A percentile compares a stretch with the other conserved stretches of the same genome.
Evolutionary conservation across 2,329 filamentous ascomycete species (phyloP).

Genomic region (Sclerotinia spermophila): DNA sequence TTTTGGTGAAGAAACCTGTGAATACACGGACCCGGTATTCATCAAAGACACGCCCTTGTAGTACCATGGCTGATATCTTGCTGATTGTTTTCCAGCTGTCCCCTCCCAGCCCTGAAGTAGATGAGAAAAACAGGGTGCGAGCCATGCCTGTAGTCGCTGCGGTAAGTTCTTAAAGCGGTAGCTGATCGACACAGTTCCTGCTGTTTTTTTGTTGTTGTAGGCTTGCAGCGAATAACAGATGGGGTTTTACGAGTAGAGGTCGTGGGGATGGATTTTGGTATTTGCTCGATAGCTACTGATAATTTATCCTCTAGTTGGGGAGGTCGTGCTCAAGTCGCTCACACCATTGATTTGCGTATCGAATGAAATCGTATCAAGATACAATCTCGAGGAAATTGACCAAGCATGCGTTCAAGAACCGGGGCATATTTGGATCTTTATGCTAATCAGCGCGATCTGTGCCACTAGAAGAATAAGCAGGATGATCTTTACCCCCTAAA

Average conservation of each 20-base stretch:
- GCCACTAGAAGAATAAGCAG: constrained; percentile 2
- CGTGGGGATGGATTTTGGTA: not conserved
- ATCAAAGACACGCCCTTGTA: too few relatives aligned
- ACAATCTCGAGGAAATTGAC: not conserved
- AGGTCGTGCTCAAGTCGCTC: not conserved
- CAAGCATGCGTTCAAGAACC: not conserved
- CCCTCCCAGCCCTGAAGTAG: not conserved
- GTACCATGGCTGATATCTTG: not conserved
- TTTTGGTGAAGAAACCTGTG: too few relatives aligned
- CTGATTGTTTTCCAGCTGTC: not conserved
- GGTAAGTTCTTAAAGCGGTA: not conserved
- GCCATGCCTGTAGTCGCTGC: constrained; percentile 2
- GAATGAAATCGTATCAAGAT: not conserved
- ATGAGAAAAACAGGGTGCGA: not conserved
- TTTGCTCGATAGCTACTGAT: not conserved
- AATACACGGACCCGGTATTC: too few relatives aligned
- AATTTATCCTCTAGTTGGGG: not conserved
- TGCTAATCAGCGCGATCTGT: not conserved
- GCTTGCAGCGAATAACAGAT: not conserved
- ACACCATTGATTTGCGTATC: not conserved
- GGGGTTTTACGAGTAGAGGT: not conserved
- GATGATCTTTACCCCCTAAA: not conserved
- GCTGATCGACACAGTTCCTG: not conserved
- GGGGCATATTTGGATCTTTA: not conserved
- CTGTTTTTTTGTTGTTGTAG: not conserved